phyloP scores from a whole-genome alignment of 1,284 basidiomycete species.

The Rhodotorula sp. region DNA sequence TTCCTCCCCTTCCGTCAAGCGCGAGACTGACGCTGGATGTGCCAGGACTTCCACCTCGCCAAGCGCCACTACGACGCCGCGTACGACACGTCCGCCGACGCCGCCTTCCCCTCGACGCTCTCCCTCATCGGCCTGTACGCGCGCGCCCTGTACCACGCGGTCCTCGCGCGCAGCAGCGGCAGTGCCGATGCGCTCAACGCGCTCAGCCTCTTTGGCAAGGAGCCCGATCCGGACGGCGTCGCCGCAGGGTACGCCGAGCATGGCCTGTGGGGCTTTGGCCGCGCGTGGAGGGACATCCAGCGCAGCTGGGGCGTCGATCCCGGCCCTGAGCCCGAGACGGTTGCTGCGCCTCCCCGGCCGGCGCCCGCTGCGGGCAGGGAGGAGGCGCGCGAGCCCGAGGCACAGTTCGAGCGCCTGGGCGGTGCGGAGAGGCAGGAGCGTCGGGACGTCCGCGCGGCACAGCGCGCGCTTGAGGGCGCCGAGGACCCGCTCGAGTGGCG shows the following conservation, averaged over 20 bases:
- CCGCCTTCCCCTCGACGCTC: conserved; percentile 81
- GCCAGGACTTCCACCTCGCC: conserved; percentile 89
- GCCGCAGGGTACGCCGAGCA: conserved; percentile 9
- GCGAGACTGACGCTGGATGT: not conserved
- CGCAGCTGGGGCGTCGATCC: conserved; percentile 38
- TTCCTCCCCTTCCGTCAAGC: no score
- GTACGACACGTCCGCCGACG: conserved; percentile 80
- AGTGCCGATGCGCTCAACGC: conserved; percentile 48
- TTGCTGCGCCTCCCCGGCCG: not conserved
- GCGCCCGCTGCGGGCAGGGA: not conserved
- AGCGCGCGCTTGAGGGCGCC: conserved; percentile 30
- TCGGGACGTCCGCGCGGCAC: conserved; percentile 7
- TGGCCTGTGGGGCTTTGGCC: conserved; percentile 27
- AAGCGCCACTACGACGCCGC: conserved; percentile 95
- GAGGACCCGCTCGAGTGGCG: conserved; percentile 38
- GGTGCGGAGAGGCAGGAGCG: not conserved
- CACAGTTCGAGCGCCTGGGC: not conserved
- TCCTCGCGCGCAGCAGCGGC: conserved; percentile 59
- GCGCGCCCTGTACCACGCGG: conserved; percentile 77
- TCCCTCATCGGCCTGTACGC: conserved; percentile 80
- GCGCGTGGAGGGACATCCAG: conserved; percentile 39
- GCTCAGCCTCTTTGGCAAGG: conserved; percentile 42
- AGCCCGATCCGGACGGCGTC: conserved; percentile 9
- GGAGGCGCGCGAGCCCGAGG: not conserved
- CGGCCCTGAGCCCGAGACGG: conserved; percentile 27